Evolutionary conservation across 768 basidiomycete genomes (phyloP), one percentile per base, ranked within the genome.

Genomic region (Lentinula boryana): DNA sequence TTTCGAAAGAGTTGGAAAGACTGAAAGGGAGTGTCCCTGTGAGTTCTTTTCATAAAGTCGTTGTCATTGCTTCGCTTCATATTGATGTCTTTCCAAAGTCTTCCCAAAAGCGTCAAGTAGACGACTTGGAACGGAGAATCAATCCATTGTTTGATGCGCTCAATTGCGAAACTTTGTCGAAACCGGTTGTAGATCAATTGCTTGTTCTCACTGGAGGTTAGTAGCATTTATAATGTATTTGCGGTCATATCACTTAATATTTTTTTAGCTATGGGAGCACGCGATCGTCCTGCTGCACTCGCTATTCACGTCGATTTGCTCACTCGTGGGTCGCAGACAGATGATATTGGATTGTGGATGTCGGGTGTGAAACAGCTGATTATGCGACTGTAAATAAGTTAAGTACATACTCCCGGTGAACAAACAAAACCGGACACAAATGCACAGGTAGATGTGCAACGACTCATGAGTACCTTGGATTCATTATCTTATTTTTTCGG

Each of bases 281-380:
- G 81, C 56, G 90, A 98, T 72, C 86, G 87, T 61, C 83, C 87
- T 32, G 82, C 80, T 33, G 91, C 95, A 18, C 72, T 95, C 67
- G 83, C 86, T 6, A 85, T 95, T 61, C 95, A 98, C 67, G 86
- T 95, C 31, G 90, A 93, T 56, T 75, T 97, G 32, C 78, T 98
- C 50, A 95, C 93, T 2, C 77, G 80, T 52, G 89, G 88, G 27
- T 88, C 89, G 55, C 81, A 85, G 60, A 88, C 88, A 44, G 89
- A 92, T 56, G 93, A 95, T 66, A 92, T 95, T 69, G 86, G 84
- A 1, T 68, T 90, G 59, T 90, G 87, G 88, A 91, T 95, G 92
- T 87, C 93, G 12, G 93, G 90, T 6, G 74, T 96, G 61, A 96
- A 96, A 73, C 92, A 94, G 70, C 72, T 97, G 65, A 90, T 96